phyloP scores from a whole-genome alignment of 345 rosid species.

The Linum tenue region DNA sequence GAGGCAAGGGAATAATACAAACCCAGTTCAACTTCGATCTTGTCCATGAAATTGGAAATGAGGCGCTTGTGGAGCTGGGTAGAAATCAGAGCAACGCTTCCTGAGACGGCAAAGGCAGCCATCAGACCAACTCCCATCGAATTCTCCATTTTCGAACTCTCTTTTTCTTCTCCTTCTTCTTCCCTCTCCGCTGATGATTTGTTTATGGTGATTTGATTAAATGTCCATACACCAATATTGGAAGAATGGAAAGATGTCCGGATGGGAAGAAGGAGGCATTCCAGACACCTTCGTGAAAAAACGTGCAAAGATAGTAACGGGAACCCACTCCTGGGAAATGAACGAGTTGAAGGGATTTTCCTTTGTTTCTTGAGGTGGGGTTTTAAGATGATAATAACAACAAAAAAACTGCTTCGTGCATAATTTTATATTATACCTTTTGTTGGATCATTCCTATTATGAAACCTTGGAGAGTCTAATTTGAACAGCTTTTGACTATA shows the following conservation, averaged over 20 bases:
- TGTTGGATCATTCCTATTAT: too few relatives aligned
- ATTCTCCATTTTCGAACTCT: not conserved
- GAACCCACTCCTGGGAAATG: too few relatives aligned
- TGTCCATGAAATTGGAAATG: conserved; percentile 58
- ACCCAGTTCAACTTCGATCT: conserved; percentile 47
- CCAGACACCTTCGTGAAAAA: not conserved
- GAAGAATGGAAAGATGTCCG: too few relatives aligned
- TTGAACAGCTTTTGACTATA: too few relatives aligned
- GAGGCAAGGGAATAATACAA: conserved; percentile 14
- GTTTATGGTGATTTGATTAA: not conserved
- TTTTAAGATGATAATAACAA: too few relatives aligned
- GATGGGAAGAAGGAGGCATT: too few relatives aligned
- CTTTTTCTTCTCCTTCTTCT: not conserved
- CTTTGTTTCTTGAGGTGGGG: too few relatives aligned
- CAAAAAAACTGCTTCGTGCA: too few relatives aligned
- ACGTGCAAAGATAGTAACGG: too few relatives aligned
- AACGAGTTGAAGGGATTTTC: too few relatives aligned
- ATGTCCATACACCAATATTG: not conserved
- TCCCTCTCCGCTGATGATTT: not conserved
- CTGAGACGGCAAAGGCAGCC: conserved; percentile 73
- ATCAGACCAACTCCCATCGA: conserved; percentile 39
- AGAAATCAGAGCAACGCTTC: conserved; percentile 58
- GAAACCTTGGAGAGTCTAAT: too few relatives aligned
- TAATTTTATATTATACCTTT: too few relatives aligned
- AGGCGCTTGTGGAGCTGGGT: conserved; percentile 59